phyloP scores from a whole-genome alignment of 306 rosid species.

The Prinsepia uniflora region DNA sequence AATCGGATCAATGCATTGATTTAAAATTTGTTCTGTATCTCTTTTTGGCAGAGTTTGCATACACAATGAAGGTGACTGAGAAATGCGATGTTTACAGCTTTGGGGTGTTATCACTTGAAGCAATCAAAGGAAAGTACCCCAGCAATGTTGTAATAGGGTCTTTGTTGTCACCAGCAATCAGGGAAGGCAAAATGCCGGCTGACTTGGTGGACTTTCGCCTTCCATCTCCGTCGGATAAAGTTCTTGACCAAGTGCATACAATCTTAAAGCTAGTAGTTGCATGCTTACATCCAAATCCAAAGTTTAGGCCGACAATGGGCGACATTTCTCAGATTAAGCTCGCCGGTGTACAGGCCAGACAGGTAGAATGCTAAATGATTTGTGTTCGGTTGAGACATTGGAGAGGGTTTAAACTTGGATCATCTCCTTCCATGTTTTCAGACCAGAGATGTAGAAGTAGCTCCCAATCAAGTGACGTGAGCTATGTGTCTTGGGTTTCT shows the following conservation, averaged over 20 bases:
- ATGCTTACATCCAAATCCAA: conserved; percentile 27
- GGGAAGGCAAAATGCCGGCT: conserved; percentile 1
- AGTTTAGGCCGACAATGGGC: conserved; percentile 22
- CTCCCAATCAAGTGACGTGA: too few species aligned
- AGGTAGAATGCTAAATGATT: neutral
- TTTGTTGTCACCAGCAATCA: conserved; percentile 3
- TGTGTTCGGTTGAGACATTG: neutral
- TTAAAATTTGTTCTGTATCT: neutral
- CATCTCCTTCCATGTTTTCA: too few species aligned
- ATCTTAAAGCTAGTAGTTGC: conserved; percentile 17
- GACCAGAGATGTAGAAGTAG: too few species aligned
- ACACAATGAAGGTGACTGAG: conserved; percentile 27
- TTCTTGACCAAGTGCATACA: conserved; percentile 9
- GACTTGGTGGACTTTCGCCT: conserved; percentile 27
- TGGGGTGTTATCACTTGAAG: conserved; percentile 28
- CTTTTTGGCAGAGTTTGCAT: conserved; percentile 30
- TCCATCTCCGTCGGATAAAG: conserved; percentile 10
- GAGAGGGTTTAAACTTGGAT: too few species aligned
- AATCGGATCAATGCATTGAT: neutral
- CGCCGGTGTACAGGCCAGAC: neutral
- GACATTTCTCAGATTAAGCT: conserved; percentile 3
- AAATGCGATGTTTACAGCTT: conserved; percentile 35
- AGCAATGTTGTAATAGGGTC: conserved; percentile 8
- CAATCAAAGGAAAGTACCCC: conserved; percentile 29
- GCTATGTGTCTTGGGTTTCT: too few species aligned